A percentile compares a stretch with the other conserved stretches of the same genome.
Evolutionary conservation across 2,329 filamentous ascomycete species (phyloP).

Genomic region (Pseudopyricularia javanii): DNA sequence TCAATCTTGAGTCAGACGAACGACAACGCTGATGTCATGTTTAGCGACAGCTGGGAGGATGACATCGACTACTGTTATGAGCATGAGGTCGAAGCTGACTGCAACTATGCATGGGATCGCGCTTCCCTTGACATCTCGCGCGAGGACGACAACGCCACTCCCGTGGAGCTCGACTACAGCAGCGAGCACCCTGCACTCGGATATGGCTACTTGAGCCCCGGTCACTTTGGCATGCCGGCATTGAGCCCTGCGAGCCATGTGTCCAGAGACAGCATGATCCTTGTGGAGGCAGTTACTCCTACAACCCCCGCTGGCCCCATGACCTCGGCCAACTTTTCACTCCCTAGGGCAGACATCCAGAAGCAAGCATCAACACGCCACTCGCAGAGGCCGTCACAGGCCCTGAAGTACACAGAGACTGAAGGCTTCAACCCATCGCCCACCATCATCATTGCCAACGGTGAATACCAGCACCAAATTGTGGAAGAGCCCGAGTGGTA

Average conservation of each 20-base stretch:
- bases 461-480: conserved; percentile 42
- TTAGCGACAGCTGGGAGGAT: conserved; percentile 49
- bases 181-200: conserved; percentile 6
- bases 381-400: conserved; percentile 29
- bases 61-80: conserved; percentile 62
- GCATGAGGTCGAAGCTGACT: conserved; percentile 54
- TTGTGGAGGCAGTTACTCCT: conserved; percentile 31
- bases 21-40: conserved; percentile 15
- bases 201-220: conserved; percentile 7
- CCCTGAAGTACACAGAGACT: conserved; percentile 44
- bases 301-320: conserved; percentile 17
- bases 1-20: conserved; percentile 15
- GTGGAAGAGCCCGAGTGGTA: conserved; percentile 20
- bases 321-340: conserved; percentile 7
- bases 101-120: conserved; percentile 53
- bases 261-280: conserved; percentile 13
- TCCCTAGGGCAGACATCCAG: background rate
- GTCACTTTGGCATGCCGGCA: conserved; percentile 28
- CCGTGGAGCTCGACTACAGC: conserved; percentile 9
- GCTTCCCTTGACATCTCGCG: conserved; percentile 35
- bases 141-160: conserved; percentile 15
- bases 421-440: conserved; percentile 49
- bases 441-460: conserved; percentile 44
- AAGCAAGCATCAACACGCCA: conserved; percentile 16
- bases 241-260: conserved; percentile 36